These are phyloP conservation scores for barley (Hordeum vulgare) DNA, from an alignment of 176 grass and related monocot genomes.

Conservation along the genomic window MorexV3_pseudomolecules_assembly NC_058520.1:576292202-576292701, in stretches of 20 bases:
- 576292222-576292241: too few species aligned
- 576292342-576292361: neutral
- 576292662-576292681: slow-evolving; percentile 84
- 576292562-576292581: neutral
- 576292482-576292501: slow-evolving; percentile 41
- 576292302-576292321: neutral
- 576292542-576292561: neutral
- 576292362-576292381: neutral
- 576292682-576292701: slow-evolving; percentile 75
- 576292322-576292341: too few species aligned
- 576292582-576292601: neutral
- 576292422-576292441: neutral
- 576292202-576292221: too few species aligned
- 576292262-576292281: neutral
- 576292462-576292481: slow-evolving; percentile 18
- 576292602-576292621: slow-evolving; percentile 2
- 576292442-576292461: slow-evolving; percentile 9
- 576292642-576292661: slow-evolving; percentile 77
- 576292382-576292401: neutral
- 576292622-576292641: neutral
- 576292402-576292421: neutral
- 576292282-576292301: neutral
- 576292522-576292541: slow-evolving; percentile 27
- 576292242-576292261: too few species aligned
- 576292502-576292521: slow-evolving; percentile 17